Evolutionary conservation across 306 rosid species (phyloP), one percentile per base, ranked within the genome.

Genomic region (Canavalia ensiformis): DNA sequence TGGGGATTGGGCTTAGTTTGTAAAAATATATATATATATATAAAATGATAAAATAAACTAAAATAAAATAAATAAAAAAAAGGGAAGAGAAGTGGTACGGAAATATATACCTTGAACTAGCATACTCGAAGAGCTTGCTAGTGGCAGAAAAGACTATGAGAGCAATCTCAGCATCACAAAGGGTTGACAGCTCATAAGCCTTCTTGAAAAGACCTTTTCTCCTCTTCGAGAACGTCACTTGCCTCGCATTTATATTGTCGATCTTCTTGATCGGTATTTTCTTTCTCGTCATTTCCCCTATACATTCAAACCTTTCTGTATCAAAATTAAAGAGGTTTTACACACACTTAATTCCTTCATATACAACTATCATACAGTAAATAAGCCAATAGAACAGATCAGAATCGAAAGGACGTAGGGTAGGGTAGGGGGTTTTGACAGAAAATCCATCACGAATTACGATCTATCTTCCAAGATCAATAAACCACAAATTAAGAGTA

Each of bases 201-300:
- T 87, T 87, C 72, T 87, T 87, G 68, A 87, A 62, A 8, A 87
- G 82, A 30, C 90, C 90, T 68, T 51, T 84, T 51, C 84, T 87
- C 76, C 87, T 83, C 76, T 80, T 87, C 0, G 87, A 87, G 75
- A 87, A 87, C 5, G 87, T 84, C 13, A 87, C 90, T 41, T 87
- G 90, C 85, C 90, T 80, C 7, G 90, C 82, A 4, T 73, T 82
- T 67, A 67, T 72, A 71, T 67, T 87, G 45, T 87, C 88, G 10
- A 84, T 84, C 76, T 71, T 71, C 76, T 71, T 71, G 4, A 71
- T 72, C 52, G 33, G 39, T 37, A 72, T 72, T 66, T 25, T 72
- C 77, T 54, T 72, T 25, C 77, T 18, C 6, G 77, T 30, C 77
- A 72, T 67, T 7, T 57, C 64, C 64, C 35, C 59, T 52, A 37